These are phyloP conservation scores for Pleurotus citrinopileatus DNA, from an alignment of 768 basidiomycete genomes.

Conservation along the genomic window DNA sequence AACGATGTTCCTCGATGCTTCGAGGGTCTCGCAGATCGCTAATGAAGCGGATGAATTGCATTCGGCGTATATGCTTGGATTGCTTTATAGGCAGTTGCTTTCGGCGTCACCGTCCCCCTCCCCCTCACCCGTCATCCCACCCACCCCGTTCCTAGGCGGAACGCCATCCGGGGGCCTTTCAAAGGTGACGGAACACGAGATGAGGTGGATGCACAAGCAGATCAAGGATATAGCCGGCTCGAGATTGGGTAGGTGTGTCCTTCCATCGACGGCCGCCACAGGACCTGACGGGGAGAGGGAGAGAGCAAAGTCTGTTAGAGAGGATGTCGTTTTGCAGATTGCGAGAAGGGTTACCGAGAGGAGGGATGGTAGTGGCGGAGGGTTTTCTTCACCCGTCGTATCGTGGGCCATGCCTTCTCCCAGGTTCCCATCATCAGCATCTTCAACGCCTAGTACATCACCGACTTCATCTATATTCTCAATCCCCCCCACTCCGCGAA, in stretches of 20 bases:
- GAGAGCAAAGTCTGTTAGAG: constrained; percentile 53
- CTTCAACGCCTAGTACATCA: constrained; percentile 10
- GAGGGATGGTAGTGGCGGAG: too few relatives aligned
- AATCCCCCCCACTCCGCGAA: background rate
- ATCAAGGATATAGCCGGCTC: constrained; percentile 68
- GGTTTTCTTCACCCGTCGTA: too few relatives aligned
- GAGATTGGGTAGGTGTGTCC: constrained; percentile 52
- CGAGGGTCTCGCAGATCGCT: constrained; percentile 62
- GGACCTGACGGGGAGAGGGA: constrained; percentile 36
- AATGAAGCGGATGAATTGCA: constrained; percentile 74
- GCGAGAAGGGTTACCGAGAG: constrained; percentile 30
- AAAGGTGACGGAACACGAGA: constrained; percentile 47
- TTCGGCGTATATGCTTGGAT: constrained; percentile 74
- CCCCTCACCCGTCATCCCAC: constrained; percentile 12
- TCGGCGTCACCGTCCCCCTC: constrained; percentile 26
- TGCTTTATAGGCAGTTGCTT: constrained; percentile 76
- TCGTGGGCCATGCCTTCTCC: constrained; percentile 1
- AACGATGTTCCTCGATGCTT: constrained; percentile 76
- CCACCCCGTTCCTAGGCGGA: constrained; percentile 16
- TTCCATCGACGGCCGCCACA: constrained; percentile 20
- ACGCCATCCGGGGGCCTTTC: too few relatives aligned
- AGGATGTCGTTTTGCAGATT: constrained; percentile 73
- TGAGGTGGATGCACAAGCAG: constrained; percentile 68
- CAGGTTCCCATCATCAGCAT: background rate
- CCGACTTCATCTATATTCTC: constrained; percentile 1